Percentiles rank a stretch among this genome's conserved stretches.
phyloP scores from a whole-genome alignment of 2,329 filamentous ascomycete genomes.

The Leptosphaerulina australis region DNA sequence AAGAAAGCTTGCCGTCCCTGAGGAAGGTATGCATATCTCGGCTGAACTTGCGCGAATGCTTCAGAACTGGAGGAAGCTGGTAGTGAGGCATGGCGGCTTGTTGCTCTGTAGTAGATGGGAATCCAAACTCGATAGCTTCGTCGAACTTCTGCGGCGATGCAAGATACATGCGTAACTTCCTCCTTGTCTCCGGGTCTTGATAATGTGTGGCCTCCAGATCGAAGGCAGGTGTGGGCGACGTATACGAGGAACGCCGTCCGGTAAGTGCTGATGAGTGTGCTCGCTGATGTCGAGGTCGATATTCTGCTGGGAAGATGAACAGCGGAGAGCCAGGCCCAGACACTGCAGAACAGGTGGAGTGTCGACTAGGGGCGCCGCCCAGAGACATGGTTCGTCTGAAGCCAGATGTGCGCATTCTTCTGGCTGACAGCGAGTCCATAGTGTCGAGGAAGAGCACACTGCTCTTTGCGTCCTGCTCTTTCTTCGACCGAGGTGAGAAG shows the following conservation, averaged over 20 bases:
- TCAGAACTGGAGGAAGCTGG: conserved; percentile 43
- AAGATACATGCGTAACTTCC: conserved; percentile 84
- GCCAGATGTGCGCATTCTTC: conserved; percentile 54
- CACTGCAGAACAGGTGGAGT: conserved; percentile 54
- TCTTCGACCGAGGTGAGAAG: conserved; percentile 19
- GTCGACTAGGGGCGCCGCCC: conserved; percentile 67
- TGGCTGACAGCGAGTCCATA: conserved; percentile 27
- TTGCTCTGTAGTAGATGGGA: conserved; percentile 63
- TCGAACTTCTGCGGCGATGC: conserved; percentile 94
- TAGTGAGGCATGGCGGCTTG: conserved; percentile 33
- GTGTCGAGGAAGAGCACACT: conserved; percentile 34
- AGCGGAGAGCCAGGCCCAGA: conserved; percentile 53
- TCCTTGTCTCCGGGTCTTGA: conserved; percentile 84
- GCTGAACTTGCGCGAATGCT: conserved; percentile 51
- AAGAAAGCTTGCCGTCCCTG: conserved; percentile 60
- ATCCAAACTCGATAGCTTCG: conserved; percentile 92
- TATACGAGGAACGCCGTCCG: conserved; percentile 37
- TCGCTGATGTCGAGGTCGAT: conserved; percentile 41
- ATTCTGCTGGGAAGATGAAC: conserved; percentile 26
- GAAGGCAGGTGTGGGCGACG: conserved; percentile 38
- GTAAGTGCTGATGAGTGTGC: conserved; percentile 39
- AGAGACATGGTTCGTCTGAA: conserved; percentile 68
- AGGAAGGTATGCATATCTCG: conserved; percentile 64
- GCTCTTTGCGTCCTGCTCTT: conserved; percentile 26
- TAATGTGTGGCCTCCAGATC: conserved; percentile 82